Evolutionary conservation across 208 protist species (phyloP).

Genomic region (Angomonas deanei): DNA sequence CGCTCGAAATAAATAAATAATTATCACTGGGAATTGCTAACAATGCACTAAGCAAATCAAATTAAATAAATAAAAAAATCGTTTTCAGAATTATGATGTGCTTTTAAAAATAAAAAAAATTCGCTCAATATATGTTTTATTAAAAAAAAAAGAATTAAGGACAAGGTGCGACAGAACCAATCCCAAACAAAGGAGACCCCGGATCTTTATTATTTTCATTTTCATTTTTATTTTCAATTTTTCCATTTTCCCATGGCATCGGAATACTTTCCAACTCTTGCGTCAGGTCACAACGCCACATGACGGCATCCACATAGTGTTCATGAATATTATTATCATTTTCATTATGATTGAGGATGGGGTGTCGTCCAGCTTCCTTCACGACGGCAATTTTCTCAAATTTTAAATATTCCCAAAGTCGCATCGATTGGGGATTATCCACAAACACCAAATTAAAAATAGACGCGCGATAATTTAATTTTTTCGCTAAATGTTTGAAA

Average conservation of each 20-base stretch:
- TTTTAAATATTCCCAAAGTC: constrained; percentile 13
- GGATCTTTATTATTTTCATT: neutral
- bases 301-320: constrained; percentile 8
- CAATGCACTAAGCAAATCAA: too few relatives aligned
- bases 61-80: too few relatives aligned
- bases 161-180: neutral
- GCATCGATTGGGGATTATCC: constrained; percentile 10
- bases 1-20: neutral
- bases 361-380: constrained; percentile 9
- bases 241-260: constrained; percentile 8
- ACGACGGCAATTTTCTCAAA: constrained; percentile 14
- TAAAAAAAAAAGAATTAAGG: neutral
- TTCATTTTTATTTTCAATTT: neutral
- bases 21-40: neutral
- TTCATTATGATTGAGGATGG: neutral
- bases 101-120: neutral
- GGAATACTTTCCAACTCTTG: neutral
- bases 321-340: neutral
- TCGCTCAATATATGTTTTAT: too few relatives aligned
- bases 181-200: neutral
- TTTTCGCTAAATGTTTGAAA: constrained; percentile 8
- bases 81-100: too few relatives aligned
- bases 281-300: constrained; percentile 11
- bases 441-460: constrained; percentile 24
- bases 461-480: constrained; percentile 15